Base-by-base conservation (phyloP, 2,329 filamentous ascomycete genomes). In the Pseudopyricularia javanii region DNA sequence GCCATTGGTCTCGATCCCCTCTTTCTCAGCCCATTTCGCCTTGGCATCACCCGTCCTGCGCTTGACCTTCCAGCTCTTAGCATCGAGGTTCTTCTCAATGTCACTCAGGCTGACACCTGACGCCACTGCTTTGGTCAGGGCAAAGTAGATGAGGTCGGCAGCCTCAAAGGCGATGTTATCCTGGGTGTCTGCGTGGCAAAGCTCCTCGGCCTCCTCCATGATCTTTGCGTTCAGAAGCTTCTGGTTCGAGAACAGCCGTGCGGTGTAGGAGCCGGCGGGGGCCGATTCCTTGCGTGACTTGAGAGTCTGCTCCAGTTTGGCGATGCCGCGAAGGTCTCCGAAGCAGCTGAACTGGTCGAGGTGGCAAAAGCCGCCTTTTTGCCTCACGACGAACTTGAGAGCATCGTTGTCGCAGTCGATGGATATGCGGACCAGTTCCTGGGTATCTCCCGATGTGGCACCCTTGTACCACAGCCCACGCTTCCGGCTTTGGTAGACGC, bases 391-490 rank as follows among this genome's bases (percentile, higher is more conserved):
- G 66, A 96, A 97, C 59, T 87, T 85, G 61, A 98, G 70, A 54
- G 91, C 94, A 68, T 98, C 93, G 58, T 85, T 85, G 67, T 98
- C 93, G 68, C 93, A 98, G 68, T 98, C 93, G 52, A 94, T 74
- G 1, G 86, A 85, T 58, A 98, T 79, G 54, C 83, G 83, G 22
- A 97, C 75, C 50, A 98, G 75, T 66, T 96, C 84, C 68, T 98
- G 93, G 12, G 88, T 88, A 66, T 97, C 91, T 14, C 93, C 93
- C 52, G 91, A 97, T 8, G 86, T 93, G 51, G 91, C 88, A 6
- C 93, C 93, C 73, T 98, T 98, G 69, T 95, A 86, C 93, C 93
- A 98, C 28, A 98, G 70, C 0, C 93, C 93, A 47, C 93, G 81
- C 74, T 96, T 97, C 51, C 93, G 80, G 72, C 91, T 97, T 70